A percentile compares a stretch with the other conserved stretches of the same genome.
Conservation (phyloP, 345 rosid genomes). For the Leavenworthia alabamica region DNA sequence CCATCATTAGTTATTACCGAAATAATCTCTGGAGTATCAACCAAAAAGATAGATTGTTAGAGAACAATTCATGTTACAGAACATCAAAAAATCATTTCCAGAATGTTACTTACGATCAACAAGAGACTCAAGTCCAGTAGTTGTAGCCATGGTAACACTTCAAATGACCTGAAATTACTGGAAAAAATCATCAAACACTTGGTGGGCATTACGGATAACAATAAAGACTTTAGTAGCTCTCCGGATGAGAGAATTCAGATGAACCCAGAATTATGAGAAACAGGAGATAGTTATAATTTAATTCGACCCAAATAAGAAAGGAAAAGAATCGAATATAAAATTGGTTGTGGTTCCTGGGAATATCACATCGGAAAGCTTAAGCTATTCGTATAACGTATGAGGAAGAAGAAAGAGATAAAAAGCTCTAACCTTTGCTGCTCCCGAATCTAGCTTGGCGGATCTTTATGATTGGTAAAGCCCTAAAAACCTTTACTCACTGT, state of each 20-base stretch:
- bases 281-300: no score
- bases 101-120: conserved; percentile 48
- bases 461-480: no score
- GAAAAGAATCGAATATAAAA: no score
- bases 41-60: neutral
- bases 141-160: conserved; percentile 36
- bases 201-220: conserved; percentile 11
- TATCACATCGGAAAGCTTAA: no score
- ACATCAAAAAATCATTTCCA: neutral
- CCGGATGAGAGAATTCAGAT: neutral
- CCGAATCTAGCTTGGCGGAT: no score
- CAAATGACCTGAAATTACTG: neutral
- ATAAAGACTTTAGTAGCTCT: neutral
- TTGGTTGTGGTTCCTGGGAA: no score
- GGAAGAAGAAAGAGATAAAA: no score
- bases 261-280: neutral
- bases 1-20: conserved; percentile 89
- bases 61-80: neutral
- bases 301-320: no score
- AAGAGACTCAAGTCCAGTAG: conserved; percentile 73
- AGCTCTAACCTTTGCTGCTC: no score
- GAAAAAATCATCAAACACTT: conserved; percentile 21
- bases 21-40: conserved; percentile 45
- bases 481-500: no score
- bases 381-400: no score